Base-by-base conservation (phyloP, 1,284 basidiomycete genomes). In the Leccinum ambiguum region DNA sequence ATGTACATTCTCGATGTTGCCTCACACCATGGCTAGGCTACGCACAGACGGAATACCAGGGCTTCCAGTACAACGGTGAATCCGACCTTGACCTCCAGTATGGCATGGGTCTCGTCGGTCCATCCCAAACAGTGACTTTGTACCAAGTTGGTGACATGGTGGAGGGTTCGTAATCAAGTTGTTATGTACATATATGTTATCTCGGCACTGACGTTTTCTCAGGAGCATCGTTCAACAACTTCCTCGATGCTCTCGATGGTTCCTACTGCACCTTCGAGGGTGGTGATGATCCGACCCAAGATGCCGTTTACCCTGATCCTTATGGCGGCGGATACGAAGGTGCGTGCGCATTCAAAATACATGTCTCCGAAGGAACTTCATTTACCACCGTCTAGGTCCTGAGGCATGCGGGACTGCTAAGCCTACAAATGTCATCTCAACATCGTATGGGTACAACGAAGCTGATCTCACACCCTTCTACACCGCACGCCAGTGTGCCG, bases 71-170 rank as follows among this genome's bases (percentile, higher is more conserved):
- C 66, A 84, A 82, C 60, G 82, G 78, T 21, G 84, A 85, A 73
- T 80, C 80, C 9, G 75, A 84, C 66, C 77, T 86, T n/a, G 83
- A 86, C 67, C 68, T 85, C 23, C 75, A 85, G 67, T 86, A 84
- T 64, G 77, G 73, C 5, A 83, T 85, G 76, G 71, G 74, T 16
- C 74, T 85, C 23, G 77, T 79, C 2, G 76, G 77, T 43, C 75
- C 77, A 13, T 72, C 75, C 11, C 74, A 77, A 63, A 72, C 65
- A 1, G 76, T 84, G 60, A 79, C 77, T 6, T 70, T 84, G 10
- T 78, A 84, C 65, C 83, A 85, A 70, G 74, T 74, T 10, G 81
- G 81, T 54, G 81, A 82, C 65, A 70, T 79, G 58, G 72, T 78
- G 2, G 75, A 80, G 67, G 79, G 81, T 77, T 53, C 39, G 72